phyloP scores from a whole-genome alignment of 139 green algal species.

The Picochlorum sp. region DNA sequence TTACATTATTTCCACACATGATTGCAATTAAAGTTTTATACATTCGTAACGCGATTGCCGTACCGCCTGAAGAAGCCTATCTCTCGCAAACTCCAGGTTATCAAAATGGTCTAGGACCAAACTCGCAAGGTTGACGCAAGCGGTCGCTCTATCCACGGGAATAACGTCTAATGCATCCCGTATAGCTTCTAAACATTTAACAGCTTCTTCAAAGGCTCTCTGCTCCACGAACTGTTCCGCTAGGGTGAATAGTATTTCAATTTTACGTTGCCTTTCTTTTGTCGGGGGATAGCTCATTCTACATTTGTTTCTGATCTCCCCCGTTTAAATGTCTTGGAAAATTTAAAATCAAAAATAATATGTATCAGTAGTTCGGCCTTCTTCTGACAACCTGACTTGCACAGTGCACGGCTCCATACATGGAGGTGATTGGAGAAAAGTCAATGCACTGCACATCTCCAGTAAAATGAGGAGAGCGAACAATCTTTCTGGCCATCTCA shows the following conservation, averaged over 20 bases:
- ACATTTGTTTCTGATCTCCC: neutral
- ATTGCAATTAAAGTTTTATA: no score
- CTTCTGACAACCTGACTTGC: conserved; percentile 66
- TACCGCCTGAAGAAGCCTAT: conserved; percentile 3
- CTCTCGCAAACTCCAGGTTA: conserved; percentile 4
- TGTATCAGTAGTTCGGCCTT: conserved; percentile 1
- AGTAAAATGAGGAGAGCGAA: conserved; percentile 65
- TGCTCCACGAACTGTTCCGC: conserved; percentile 1
- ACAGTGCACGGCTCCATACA: conserved; percentile 94
- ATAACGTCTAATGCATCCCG: neutral
- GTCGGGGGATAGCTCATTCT: neutral
- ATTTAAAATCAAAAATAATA: neutral
- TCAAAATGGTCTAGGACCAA: conserved; percentile 26
- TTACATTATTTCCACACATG: neutral
- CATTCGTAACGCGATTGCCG: no score
- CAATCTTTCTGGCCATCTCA: conserved; percentile 67
- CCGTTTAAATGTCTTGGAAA: neutral
- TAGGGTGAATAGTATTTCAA: conserved; percentile 13
- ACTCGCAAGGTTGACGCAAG: conserved; percentile 6
- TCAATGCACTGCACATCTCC: conserved; percentile 70
- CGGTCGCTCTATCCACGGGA: conserved; percentile 6
- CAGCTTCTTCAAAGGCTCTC: conserved; percentile 1
- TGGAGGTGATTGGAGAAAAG: conserved; percentile 79
- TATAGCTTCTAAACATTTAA: conserved; percentile 14
- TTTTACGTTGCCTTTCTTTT: neutral